Base-by-base conservation (phyloP, 2,329 filamentous ascomycete species). In the Exophiala lecanii-corni region DNA sequence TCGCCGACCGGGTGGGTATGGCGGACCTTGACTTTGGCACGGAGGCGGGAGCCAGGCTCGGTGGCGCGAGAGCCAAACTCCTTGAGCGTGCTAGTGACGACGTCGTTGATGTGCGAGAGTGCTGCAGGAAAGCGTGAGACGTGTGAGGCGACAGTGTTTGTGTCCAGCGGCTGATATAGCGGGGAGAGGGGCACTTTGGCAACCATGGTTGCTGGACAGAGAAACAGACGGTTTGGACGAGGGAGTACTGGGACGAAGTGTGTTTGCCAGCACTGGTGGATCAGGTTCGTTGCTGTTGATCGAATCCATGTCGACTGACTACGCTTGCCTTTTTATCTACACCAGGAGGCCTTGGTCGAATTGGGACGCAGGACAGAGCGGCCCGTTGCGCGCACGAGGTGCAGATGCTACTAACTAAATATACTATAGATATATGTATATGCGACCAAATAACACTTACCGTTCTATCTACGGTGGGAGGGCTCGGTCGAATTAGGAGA, bases 241-340 rank as follows among this genome's bases (percentile, higher is more conserved):
- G 9, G 25, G 25, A 28, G 25, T 28, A 28, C 25, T 28, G 25
- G 25, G 25, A 28, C 25, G 25, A 28, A 28, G 25, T 28, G 25
- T 28, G 25, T 28, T 9, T 28, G 25, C 25, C 25, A 28, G 25
- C 25, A 28, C 25, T 28, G 25, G 25, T 28, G 25, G 25, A 28
- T 28, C 25, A n/a, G 25, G 25, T 28, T 28, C 25, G 25, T 28
- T 9, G 25, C 25, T 28, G 25, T 28, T 28, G n/a, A n/a, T 28
- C 25, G 25, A 28, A 28, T 28, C 25, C 25, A 28, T 28, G 25
- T 9, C 25, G 9, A 28, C 25, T n/a, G 25, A 28, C 9, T 28
- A 28, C 25, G 25, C 25, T 28, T 28, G 25, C 25, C 25, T n/a
- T 28, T 28, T 28, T 28, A 28, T 28, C 25, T 28, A n/a, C 25